These are phyloP conservation scores for Medicago arabica DNA, from an alignment of 306 rosid species.

Conservation along the genomic window DNA sequence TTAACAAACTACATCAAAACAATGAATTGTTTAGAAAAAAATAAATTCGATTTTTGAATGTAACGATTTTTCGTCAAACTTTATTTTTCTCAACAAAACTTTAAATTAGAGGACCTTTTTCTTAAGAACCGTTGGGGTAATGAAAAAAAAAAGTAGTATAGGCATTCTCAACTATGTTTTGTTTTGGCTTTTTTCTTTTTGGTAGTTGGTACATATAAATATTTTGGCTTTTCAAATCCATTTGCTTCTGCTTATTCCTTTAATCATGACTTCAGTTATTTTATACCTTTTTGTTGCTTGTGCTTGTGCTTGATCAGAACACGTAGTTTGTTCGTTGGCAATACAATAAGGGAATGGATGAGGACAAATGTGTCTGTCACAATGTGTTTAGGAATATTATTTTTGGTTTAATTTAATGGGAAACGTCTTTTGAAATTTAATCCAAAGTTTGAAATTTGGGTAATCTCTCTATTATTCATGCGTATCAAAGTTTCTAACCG, in stretches of 20 bases:
- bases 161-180: conserved; percentile 25
- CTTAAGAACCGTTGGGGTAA: too few relatives aligned
- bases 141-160: background rate
- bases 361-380: conserved; percentile 33
- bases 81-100: too few relatives aligned
- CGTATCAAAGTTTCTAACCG: conserved; percentile 48
- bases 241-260: conserved; percentile 38
- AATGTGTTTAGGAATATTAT: conserved; percentile 16
- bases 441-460: conserved; percentile 41
- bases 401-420: conserved; percentile 30
- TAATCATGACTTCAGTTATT: conserved; percentile 48
- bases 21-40: too few relatives aligned
- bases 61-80: too few relatives aligned
- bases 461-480: conserved; percentile 36
- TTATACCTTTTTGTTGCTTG: conserved; percentile 37
- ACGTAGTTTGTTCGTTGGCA: conserved; percentile 26
- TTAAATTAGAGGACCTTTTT: too few relatives aligned
- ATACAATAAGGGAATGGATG: conserved; percentile 35
- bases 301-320: conserved; percentile 5
- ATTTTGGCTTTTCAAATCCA: conserved; percentile 39
- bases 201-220: conserved; percentile 29
- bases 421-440: conserved; percentile 11
- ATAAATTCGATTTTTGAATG: too few relatives aligned
- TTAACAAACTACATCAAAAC: too few relatives aligned
- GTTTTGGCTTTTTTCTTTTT: conserved; percentile 35